Evolutionary conservation across 805 yeast species (phyloP).

Genomic region (Ogataea populi-albae): DNA sequence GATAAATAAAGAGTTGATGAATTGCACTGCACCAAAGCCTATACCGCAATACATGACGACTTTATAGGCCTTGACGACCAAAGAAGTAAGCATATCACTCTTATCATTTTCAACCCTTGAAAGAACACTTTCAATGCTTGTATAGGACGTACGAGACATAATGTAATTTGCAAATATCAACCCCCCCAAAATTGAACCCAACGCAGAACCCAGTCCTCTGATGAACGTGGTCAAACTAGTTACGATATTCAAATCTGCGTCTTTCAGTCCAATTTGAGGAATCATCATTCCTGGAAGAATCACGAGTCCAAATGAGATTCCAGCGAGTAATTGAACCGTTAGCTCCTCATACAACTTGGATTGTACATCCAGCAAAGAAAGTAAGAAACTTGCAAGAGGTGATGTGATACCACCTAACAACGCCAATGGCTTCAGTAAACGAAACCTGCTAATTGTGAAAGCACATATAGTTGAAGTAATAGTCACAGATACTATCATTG

Average conservation of each 20-base stretch:
- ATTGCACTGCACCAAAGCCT: conserved; percentile 19
- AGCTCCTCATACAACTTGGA: conserved; percentile 38
- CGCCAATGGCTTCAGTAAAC: conserved; percentile 40
- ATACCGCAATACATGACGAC: conserved; percentile 19
- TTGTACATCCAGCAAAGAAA: conserved; percentile 39
- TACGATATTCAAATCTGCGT: conserved; percentile 42
- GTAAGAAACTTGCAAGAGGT: conserved; percentile 44
- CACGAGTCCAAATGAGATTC: conserved; percentile 46
- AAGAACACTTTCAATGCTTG: conserved; percentile 5
- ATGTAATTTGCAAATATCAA: conserved; percentile 32
- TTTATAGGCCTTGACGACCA: conserved; percentile 17
- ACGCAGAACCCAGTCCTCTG: conserved; percentile 47
- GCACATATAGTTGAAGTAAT: conserved; percentile 42
- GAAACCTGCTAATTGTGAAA: conserved; percentile 34
- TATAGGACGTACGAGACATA: conserved; percentile 4
- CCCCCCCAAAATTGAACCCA: conserved; percentile 44
- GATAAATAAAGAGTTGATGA: conserved; percentile 13
- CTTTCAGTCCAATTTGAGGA: conserved; percentile 47
- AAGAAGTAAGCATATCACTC: not conserved
- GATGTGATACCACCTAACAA: conserved; percentile 38
- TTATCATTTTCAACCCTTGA: conserved; percentile 4
- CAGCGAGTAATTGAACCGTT: conserved; percentile 45
- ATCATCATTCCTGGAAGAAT: conserved; percentile 45
- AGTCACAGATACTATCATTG: conserved; percentile 43
- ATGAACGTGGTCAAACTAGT: conserved; percentile 45